Evolutionary conservation across 2,329 filamentous ascomycete genomes (phyloP).

Genomic region (Fusarium compactum): DNA sequence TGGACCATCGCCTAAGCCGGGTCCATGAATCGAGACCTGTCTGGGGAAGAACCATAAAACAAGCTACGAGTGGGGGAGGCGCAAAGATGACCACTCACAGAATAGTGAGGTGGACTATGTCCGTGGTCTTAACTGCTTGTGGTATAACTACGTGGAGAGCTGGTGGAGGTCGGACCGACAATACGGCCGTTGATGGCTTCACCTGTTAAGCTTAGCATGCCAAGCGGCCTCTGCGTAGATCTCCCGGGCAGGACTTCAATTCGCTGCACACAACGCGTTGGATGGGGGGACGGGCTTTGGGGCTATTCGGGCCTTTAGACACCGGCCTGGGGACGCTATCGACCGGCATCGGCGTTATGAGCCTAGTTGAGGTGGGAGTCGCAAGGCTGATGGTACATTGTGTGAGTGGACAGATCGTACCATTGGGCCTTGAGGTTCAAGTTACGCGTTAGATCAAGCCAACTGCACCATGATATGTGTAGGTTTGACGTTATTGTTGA

Average conservation of each 20-base stretch:
- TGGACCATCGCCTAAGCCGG: constrained; percentile 20
- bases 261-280: too few species aligned
- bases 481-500: not conserved
- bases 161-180: constrained; percentile 32
- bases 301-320: constrained; percentile 32
- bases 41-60: constrained; percentile 41
- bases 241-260: constrained; percentile 10
- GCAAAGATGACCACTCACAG: not conserved
- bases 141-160: constrained; percentile 19
- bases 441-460: not conserved
- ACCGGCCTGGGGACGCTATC: constrained; percentile 10
- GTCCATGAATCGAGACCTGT: constrained; percentile 20
- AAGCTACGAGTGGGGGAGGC: constrained; percentile 23
- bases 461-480: not conserved
- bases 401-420: not conserved
- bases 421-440: constrained; percentile 3
- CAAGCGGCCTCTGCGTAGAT: constrained; percentile 18
- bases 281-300: too few species aligned
- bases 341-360: constrained; percentile 28
- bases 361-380: constrained; percentile 10
- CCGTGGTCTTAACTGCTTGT: not conserved
- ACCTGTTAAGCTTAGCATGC: constrained; percentile 25
- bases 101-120: not conserved
- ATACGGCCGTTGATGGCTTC: constrained; percentile 22
- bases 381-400: constrained; percentile 15